phyloP scores from a whole-genome alignment of 192 early-diverging fungal genomes.

The Diversispora epigaea region DNA sequence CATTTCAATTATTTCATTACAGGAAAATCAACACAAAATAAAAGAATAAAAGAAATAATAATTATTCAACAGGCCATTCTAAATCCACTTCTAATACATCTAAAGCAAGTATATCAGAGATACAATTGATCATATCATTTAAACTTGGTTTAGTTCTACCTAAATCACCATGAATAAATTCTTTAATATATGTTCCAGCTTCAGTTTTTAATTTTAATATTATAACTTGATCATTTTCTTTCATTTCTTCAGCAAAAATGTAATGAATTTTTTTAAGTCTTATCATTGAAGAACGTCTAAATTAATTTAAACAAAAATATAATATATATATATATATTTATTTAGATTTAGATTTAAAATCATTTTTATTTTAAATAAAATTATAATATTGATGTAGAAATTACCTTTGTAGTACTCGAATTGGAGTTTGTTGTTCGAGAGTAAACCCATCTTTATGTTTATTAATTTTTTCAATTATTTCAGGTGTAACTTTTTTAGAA shows the following conservation, averaged over 20 bases:
- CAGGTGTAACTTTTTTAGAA: constrained; percentile 50
- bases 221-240: constrained; percentile 49
- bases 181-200: constrained; percentile 92
- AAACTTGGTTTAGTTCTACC: constrained; percentile 82
- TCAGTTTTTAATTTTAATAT: constrained; percentile 72
- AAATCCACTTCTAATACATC: constrained; percentile 86
- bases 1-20: too few relatives aligned
- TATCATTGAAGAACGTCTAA: constrained; percentile 57
- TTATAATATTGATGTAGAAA: not conserved
- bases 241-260: constrained; percentile 48
- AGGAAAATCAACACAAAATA: too few relatives aligned
- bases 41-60: too few relatives aligned
- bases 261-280: constrained; percentile 55
- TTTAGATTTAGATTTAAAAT: not conserved
- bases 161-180: constrained; percentile 93
- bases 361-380: not conserved
- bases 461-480: constrained; percentile 57
- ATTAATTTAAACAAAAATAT: not conserved
- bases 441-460: constrained; percentile 45
- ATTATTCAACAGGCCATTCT: constrained; percentile 70
- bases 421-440: constrained; percentile 68
- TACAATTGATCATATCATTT: constrained; percentile 55
- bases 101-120: constrained; percentile 75
- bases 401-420: constrained; percentile 72
- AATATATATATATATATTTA: not conserved